These are phyloP conservation scores for Phyllosticta citrichinensis DNA, from an alignment of 2,329 filamentous ascomycete genomes.

Conservation along the genomic window DNA sequence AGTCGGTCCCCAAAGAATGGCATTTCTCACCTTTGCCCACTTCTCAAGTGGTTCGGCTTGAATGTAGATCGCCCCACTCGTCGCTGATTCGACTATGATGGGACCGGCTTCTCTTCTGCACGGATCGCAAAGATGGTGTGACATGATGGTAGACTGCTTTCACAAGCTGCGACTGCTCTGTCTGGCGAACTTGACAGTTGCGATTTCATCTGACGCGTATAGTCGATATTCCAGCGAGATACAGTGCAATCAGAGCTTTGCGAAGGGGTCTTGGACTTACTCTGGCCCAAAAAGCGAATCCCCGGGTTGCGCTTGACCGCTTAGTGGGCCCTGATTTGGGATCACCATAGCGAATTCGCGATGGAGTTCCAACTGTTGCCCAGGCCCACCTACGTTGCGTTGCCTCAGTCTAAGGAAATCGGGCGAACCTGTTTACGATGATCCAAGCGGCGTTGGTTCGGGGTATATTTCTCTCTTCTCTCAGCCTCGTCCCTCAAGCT, in stretches of 20 bases:
- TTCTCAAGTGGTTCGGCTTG: background rate
- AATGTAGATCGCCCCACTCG: background rate
- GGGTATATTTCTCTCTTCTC: background rate
- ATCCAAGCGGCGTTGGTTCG: background rate
- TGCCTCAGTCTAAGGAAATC: background rate
- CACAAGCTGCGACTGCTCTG: background rate
- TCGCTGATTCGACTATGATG: background rate
- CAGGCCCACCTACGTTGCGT: background rate
- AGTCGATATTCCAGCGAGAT: background rate
- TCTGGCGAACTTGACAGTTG: background rate
- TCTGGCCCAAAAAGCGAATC: background rate
- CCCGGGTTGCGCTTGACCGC: background rate
- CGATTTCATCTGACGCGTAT: background rate
- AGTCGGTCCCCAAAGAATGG: background rate
- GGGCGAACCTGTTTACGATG: background rate
- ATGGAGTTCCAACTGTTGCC: background rate
- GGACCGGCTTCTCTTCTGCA: background rate
- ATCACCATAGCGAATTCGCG: background rate
- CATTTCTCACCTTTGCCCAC: background rate
- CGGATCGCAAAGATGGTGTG: background rate
- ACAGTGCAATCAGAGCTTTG: background rate
- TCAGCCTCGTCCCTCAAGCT: background rate
- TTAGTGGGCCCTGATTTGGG: background rate
- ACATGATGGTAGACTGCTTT: background rate
- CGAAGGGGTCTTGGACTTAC: background rate